Conservation (phyloP, 495 filamentous ascomycete species). For the Sporormia fimetaria region DNA sequence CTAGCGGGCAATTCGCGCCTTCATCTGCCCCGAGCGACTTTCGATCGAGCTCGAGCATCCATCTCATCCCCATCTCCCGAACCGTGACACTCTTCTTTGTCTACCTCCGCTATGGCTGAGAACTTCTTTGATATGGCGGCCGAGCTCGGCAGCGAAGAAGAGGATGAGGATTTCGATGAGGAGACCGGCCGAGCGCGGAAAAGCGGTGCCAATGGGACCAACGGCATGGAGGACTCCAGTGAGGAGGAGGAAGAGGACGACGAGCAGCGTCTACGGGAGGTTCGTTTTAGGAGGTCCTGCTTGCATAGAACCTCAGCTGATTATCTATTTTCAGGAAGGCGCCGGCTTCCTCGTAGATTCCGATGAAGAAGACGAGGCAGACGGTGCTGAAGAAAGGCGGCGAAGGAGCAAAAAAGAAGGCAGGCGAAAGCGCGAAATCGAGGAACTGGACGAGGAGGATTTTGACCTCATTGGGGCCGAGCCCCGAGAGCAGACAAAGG, state of each 20-base stretch:
- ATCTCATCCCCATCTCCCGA: neutral
- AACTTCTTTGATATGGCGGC: conserved; percentile 68
- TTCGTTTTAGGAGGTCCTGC: conserved; percentile 5
- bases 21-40: no score
- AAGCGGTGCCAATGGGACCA: conserved; percentile 35
- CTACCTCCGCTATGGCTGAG: conserved; percentile 3
- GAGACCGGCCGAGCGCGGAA: conserved; percentile 55
- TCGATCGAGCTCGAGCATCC: no score
- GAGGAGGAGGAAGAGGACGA: conserved; percentile 97
- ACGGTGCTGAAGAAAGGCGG: conserved; percentile 52
- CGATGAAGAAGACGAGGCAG: conserved; percentile 62
- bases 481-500: conserved; percentile 51
- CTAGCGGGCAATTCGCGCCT: no score
- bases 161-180: conserved; percentile 78
- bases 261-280: conserved; percentile 60
- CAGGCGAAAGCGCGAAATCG: conserved; percentile 64
- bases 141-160: conserved; percentile 79
- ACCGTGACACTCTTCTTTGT: conserved; percentile 11
- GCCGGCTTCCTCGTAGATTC: conserved; percentile 97
- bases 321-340: conserved; percentile 39
- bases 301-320: neutral
- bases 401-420: conserved; percentile 44
- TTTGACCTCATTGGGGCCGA: conserved; percentile 84
- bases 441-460: conserved; percentile 88
- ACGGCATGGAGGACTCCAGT: conserved; percentile 64